These are phyloP conservation scores for Candida patagonica DNA, from an alignment of 805 yeast genomes.

Conservation along the genomic window DNA sequence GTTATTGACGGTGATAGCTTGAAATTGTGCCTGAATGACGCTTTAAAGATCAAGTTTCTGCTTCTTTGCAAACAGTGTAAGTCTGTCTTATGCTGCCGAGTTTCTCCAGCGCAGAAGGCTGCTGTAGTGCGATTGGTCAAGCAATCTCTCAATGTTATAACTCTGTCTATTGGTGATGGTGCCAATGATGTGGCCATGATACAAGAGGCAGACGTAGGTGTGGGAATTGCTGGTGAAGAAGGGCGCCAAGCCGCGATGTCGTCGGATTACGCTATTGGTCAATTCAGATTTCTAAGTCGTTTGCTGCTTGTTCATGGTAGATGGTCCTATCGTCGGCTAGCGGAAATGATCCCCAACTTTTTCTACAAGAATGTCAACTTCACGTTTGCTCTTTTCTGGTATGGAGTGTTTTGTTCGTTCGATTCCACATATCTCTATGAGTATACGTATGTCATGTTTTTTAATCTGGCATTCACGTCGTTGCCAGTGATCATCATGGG, in stretches of 20 bases:
- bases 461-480: conserved; percentile 76
- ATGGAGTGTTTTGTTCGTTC: conserved; percentile 56
- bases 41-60: conserved; percentile 46
- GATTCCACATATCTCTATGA: conserved; percentile 74
- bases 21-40: conserved; percentile 38
- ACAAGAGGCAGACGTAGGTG: conserved; percentile 76
- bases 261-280: conserved; percentile 76
- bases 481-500: conserved; percentile 70
- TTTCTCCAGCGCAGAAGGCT: conserved; percentile 82
- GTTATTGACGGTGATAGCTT: conserved; percentile 70
- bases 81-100: conserved; percentile 74
- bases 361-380: conserved; percentile 71
- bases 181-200: conserved; percentile 87
- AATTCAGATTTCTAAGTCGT: conserved; percentile 59
- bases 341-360: conserved; percentile 75
- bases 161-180: conserved; percentile 79
- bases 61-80: conserved; percentile 68
- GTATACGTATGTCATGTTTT: conserved; percentile 69
- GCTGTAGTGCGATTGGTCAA: conserved; percentile 64
- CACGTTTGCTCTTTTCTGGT: conserved; percentile 72
- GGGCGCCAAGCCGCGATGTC: conserved; percentile 86
- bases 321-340: conserved; percentile 68
- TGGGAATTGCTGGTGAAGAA: conserved; percentile 83
- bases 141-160: conserved; percentile 57
- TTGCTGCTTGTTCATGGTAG: conserved; percentile 69